These are phyloP conservation scores for Spatholobus suberectus DNA, from an alignment of 306 rosid genomes.

Conservation along the genomic window DNA sequence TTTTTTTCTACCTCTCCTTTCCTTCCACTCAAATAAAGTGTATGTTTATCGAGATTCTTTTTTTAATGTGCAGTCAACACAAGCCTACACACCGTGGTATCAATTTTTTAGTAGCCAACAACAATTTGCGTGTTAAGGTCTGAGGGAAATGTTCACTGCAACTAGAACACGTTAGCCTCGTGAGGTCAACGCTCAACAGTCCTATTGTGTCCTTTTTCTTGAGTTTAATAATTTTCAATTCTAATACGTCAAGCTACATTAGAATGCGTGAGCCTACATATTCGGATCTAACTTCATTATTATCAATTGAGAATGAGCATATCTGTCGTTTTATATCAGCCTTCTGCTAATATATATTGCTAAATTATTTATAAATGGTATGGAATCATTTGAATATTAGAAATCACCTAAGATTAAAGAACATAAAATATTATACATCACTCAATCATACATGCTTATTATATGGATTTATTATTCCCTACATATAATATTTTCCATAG, in stretches of 20 bases:
- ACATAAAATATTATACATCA: not conserved
- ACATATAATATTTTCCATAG: not conserved
- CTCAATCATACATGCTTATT: not conserved
- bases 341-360: constrained; percentile 2
- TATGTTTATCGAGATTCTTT: not conserved
- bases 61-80: not conserved
- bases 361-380: constrained; percentile 21
- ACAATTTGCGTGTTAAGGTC: not conserved
- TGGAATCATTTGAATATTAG: constrained; percentile 23
- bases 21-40: not conserved
- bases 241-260: constrained; percentile 51
- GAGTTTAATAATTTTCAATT: constrained; percentile 23
- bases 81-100: not conserved
- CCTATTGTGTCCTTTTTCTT: constrained; percentile 42
- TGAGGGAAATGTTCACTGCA: constrained; percentile 46
- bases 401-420: constrained; percentile 4
- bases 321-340: constrained; percentile 61
- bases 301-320: constrained; percentile 73
- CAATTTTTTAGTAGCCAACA: not conserved
- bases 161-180: constrained; percentile 42
- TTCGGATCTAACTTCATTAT: constrained; percentile 66
- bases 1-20: not conserved
- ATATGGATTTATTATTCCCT: constrained; percentile 18
- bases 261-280: constrained; percentile 65
- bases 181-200: constrained; percentile 65